Evolutionary conservation across 441 rosid genomes (phyloP), one percentile per base, ranked within the genome.

Genomic region (Populus hybrid): DNA sequence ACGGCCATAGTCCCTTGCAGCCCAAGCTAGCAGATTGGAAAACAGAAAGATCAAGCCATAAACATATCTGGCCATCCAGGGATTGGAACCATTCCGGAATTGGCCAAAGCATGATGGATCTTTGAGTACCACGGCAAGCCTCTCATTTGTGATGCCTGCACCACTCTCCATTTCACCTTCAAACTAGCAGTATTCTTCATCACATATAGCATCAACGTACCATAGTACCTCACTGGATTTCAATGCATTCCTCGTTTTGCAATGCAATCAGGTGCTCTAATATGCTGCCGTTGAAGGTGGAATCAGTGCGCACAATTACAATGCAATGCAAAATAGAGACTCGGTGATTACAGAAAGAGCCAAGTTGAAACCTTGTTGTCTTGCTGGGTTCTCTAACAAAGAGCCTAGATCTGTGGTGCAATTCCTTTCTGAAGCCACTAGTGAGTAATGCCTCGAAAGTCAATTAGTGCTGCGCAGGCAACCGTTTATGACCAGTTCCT

Each of bases 11-110:
- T 95, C 99, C 77, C 99, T 87, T 71, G 90, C 91, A 69, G 88
- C 91, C 99, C 99, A 95, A 56, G 99, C 98, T 29, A 94, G 90
- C 65, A 95, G 83, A 82, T 95, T 93, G 0, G 97, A 89, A 6
- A 84, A 81, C 33, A 95, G 91, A 81, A 95, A 95, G 65, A 95
- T 90, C 81, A 95, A 83, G 29, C 90, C 97, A 68, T 92, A 94
- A 64, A 84, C 92, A 80, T 92, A 95, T 90, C 99, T 88, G 40
- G 98, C 98, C 92, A 94, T 89, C 99, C 99, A 92, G 1, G 99
- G 98, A 80, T 95, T 95, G 35, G 86, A 89, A 23, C 93, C 95
- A 77, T 92, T 90, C 29, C 87, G 84, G 79, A 95, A 95, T 81
- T 94, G 99, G 61, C 88, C 82, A 79, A 88, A 89, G 94, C 98